phyloP scores from a whole-genome alignment of 140 eudicot genomes.

The Flaveria floridana region DNA sequence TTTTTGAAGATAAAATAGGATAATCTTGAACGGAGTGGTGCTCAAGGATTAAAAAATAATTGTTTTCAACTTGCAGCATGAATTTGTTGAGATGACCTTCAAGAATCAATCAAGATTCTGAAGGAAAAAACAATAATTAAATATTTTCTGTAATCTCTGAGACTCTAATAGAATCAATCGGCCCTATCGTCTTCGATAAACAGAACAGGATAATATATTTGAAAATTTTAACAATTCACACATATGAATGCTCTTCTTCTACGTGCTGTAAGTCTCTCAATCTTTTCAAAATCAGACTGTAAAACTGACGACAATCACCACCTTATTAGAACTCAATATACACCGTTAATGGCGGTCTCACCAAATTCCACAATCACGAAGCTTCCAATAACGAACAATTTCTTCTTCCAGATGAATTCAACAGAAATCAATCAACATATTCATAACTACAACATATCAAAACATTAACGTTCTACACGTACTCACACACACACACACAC shows the following conservation, averaged over 20 bases:
- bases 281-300: background rate
- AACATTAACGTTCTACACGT: background rate
- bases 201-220: too few species aligned
- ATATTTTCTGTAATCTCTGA: background rate
- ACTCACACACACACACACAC: background rate
- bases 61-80: conserved; percentile 1
- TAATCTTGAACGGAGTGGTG: background rate
- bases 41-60: background rate
- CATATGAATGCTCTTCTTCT: too few species aligned
- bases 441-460: background rate
- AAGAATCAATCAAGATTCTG: conserved; percentile 26
- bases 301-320: background rate
- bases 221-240: too few species aligned
- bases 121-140: background rate
- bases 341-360: background rate
- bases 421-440: background rate
- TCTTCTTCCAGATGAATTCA: background rate
- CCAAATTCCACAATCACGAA: conserved; percentile 13
- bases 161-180: background rate
- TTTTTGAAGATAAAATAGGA: background rate
- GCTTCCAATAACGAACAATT: background rate
- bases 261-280: too few species aligned
- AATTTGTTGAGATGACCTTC: background rate
- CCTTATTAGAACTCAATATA: background rate
- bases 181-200: background rate